Base-by-base conservation (phyloP, 164 flowering plant genomes). In the Sextonia rubra region DNA sequence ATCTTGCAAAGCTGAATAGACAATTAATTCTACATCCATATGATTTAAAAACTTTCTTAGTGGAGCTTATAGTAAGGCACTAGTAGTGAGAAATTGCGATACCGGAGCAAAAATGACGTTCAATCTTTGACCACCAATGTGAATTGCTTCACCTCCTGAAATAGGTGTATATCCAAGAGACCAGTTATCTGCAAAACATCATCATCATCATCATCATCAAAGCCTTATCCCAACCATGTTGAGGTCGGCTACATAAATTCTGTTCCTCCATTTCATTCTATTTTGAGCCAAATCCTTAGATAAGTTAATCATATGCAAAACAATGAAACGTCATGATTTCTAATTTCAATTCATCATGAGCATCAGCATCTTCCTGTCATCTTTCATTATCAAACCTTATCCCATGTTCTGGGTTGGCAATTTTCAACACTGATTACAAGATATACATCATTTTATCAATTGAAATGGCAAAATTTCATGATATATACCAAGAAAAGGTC, bases 91-190 rank as follows among this genome's bases (percentile, higher is more conserved):
- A 4, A 71, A 65, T 30, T 49, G 60, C 47, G 24, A 68, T 88
- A 94, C 99, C 81, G 93, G 97, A 63, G 97, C 91, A 81, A 76
- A 87, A 80, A 94, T 83, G 75, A 83, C 86, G 44, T 73, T 81
- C 76, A 94, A 71, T 64, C 77, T 75, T 71, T 91, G 88, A 75
- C 91, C 92, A 75, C 90, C 89, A 79, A 94, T 85, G 79, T 82
- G 85, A 58, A 94, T 86, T 65, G 81, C 85, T 84, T 94, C 99
- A 73, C 63, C 86, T 56, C 97, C 97, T 77, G 88, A 81, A 69
- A 90, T 85, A 72, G 86, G 71, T 25, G 82, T 85, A 73, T 81
- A 78, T 48, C 86, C 85, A 70, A 79, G 85, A 70, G 96, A 90
- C 96, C 97, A 92, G 71, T 85, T 81, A 83, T 74, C 99, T 94